Evolutionary conservation across 257 asterid genomes (phyloP).

Genomic region (Salvia splendens): DNA sequence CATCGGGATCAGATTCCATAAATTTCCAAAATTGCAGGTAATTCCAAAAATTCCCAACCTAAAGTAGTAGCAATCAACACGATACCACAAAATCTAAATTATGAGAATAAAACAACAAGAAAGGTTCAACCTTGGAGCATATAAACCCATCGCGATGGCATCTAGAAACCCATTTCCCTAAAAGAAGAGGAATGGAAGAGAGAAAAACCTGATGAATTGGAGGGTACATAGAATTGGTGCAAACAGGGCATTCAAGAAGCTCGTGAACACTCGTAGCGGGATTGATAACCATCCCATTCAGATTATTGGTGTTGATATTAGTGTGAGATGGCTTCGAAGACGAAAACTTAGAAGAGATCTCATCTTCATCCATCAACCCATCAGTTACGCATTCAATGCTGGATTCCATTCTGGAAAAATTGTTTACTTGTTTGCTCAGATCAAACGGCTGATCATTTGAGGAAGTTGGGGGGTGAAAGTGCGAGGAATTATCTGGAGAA

Average conservation of each 20-base stretch:
- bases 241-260: constrained; percentile 70
- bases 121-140: constrained; percentile 14
- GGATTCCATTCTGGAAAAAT: constrained; percentile 48
- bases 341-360: constrained; percentile 54
- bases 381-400: constrained; percentile 61
- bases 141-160: constrained; percentile 13
- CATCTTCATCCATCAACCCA: constrained; percentile 60
- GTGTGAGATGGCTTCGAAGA: constrained; percentile 46
- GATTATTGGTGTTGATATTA: constrained; percentile 35
- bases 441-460: constrained; percentile 32
- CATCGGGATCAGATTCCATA: constrained; percentile 10
- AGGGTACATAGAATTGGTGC: constrained; percentile 73
- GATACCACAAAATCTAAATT: constrained; percentile 3
- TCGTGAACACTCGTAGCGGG: constrained; percentile 62
- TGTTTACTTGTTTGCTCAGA: constrained; percentile 14
- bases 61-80: constrained; percentile 20
- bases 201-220: constrained; percentile 65
- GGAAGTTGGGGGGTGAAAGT: constrained; percentile 22
- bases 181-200: not conserved
- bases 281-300: constrained; percentile 39
- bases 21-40: not conserved
- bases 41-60: constrained; percentile 29
- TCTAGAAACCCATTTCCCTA: constrained; percentile 30
- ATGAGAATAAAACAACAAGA: not conserved
- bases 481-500: constrained; percentile 22